Evolutionary conservation across 139 green algal genomes (phyloP).

Genomic region (Haematococcus lacustris): DNA sequence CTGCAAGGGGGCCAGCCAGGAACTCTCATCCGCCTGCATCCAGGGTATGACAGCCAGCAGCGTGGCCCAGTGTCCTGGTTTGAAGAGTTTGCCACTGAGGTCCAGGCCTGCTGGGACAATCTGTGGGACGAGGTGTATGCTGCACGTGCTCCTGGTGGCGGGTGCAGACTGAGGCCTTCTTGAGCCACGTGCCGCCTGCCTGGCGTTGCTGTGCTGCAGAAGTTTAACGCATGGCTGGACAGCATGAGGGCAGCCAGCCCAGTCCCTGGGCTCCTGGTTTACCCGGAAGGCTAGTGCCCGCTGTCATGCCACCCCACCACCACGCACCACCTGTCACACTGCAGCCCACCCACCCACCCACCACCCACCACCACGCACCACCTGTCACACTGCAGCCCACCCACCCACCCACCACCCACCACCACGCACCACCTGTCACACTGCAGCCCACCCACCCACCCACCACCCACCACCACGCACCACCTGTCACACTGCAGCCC

Average conservation of each 20-base stretch:
- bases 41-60: not conserved
- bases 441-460: not conserved
- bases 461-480: not conserved
- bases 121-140: too few relatives aligned
- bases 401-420: not conserved
- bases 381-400: not conserved
- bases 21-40: not conserved
- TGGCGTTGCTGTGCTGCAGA: constrained; percentile 17
- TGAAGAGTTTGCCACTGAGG: too few relatives aligned
- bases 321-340: not conserved
- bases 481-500: too few relatives aligned
- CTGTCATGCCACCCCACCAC: not conserved
- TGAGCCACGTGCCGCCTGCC: not conserved
- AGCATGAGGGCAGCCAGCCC: constrained; percentile 29
- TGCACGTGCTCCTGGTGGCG: not conserved
- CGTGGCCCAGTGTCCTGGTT: not conserved
- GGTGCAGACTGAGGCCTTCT: not conserved
- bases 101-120: too few relatives aligned
- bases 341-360: not conserved
- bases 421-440: not conserved
- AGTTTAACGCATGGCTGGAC: constrained; percentile 67
- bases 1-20: not conserved
- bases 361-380: not conserved
- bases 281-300: constrained; percentile 54
- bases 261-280: constrained; percentile 55